Base-by-base conservation (phyloP, 768 basidiomycete genomes). In the Boletellus emodensis region DNA sequence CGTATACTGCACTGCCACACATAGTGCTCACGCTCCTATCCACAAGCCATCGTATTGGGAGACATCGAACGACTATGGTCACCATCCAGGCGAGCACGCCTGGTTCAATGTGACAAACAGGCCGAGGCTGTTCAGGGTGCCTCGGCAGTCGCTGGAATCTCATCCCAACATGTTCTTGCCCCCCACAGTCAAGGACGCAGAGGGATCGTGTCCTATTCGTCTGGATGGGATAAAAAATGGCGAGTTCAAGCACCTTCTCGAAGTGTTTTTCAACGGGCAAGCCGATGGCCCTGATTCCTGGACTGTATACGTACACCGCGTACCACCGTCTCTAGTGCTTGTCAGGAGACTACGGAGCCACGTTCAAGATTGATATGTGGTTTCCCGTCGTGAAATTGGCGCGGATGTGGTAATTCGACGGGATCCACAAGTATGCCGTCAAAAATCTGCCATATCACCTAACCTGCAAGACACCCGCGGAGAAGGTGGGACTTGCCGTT, bases 311-410 rank as follows among this genome's bases (percentile, higher is more conserved):
- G 10, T 20, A 45, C 13, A 15, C 15, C 28, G 12, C n/a, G 15
- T 9, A 8, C 34, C 6, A 9, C 3, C 24, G n/a, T 17, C 17
- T 24, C 13, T 33, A 56, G 55, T 32, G 15, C 10, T 37, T 42
- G 12, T 33, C 43, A 47, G 20, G 43, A 37, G 34, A 34, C 38
- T 15, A 14, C 22, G 8, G 35, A n/a, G 12, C 8, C 15, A n/a
- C 0, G 9, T 5, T 3, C 51, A 38, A 10, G n/a, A 17, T 49
- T 40, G 61, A 65, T 7, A 63, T 64, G 44, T 75, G 75, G 77
- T 54, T 68, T 14, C 64, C 70, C 0, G 65, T 72, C 18, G 56
- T 73, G n/a, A 71, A 71, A 52, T 57, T 76, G 18, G 59, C 75
- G 6, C 67, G 57, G 6, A 69, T 71, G 59, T 76, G 75, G 71